A percentile compares a stretch with the other conserved stretches of the same genome.
Evolutionary conservation across 495 filamentous ascomycete species (phyloP).

Genomic region (Hypomontagnella submonticulosa): DNA sequence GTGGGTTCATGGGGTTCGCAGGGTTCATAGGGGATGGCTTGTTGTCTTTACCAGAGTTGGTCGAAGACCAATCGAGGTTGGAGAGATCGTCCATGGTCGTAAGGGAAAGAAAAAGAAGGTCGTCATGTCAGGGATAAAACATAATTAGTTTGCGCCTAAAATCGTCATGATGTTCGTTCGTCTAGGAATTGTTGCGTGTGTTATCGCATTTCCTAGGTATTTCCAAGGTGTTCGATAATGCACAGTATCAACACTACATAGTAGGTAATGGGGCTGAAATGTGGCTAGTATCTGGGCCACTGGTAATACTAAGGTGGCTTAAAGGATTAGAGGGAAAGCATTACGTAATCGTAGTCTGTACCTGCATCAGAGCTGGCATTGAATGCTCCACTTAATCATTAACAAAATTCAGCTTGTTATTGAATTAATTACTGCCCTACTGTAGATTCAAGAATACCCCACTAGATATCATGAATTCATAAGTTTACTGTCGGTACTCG

Average conservation of each 20-base stretch:
- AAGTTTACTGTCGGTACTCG: not conserved
- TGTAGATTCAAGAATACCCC: too few species aligned
- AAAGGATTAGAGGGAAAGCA: not conserved
- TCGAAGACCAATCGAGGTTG: slow-evolving; percentile 63
- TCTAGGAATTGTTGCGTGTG: slow-evolving; percentile 25
- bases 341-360: slow-evolving; percentile 2
- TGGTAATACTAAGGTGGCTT: not conserved
- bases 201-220: slow-evolving; percentile 25
- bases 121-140: slow-evolving; percentile 42
- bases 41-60: slow-evolving; percentile 50
- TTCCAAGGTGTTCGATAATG: slow-evolving; percentile 1
- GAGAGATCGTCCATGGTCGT: slow-evolving; percentile 65
- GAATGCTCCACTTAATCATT: too few species aligned
- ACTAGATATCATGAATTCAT: not conserved
- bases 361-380: too few species aligned
- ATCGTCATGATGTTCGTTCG: slow-evolving; percentile 19
- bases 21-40: slow-evolving; percentile 56
- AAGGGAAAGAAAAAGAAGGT: slow-evolving; percentile 16
- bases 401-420: too few species aligned
- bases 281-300: slow-evolving; percentile 12
- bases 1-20: slow-evolving; percentile 58
- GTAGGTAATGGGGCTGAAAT: slow-evolving; percentile 7
- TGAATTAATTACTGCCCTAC: too few species aligned
- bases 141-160: slow-evolving; percentile 29
- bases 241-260: not conserved